Conservation (phyloP, 139 green algal genomes). For the Closterium sp. region DNA sequence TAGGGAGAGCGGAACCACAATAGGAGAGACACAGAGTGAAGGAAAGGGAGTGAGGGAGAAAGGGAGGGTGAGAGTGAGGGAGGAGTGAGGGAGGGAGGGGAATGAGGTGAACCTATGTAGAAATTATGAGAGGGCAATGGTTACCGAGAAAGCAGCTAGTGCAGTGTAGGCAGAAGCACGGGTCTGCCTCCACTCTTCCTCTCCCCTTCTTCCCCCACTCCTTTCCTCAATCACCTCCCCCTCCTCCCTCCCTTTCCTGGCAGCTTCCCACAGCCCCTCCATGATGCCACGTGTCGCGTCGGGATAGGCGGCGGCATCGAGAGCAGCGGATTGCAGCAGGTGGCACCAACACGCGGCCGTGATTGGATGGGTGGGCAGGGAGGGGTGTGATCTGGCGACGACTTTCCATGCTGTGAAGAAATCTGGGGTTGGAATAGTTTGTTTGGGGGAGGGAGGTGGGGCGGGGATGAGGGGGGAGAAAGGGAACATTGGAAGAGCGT, state of each 20-base stretch:
- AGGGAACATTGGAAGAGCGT: no score
- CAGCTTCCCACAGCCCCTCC: neutral
- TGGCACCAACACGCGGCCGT: neutral
- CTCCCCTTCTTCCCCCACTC: neutral
- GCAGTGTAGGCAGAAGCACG: neutral
- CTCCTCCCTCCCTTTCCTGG: neutral
- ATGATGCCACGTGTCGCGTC: slow-evolving; percentile 7
- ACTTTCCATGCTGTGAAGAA: slow-evolving; percentile 9
- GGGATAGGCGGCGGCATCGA: neutral
- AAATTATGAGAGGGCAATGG: neutral
- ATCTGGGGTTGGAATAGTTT: neutral
- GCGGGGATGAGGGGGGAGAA: neutral
- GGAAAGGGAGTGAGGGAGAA: no score
- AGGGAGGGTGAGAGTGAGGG: no score
- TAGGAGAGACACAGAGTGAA: no score
- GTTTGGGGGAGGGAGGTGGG: no score
- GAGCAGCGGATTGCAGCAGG: neutral
- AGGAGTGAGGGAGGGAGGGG: neutral
- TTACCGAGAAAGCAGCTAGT: neutral
- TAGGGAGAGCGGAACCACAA: no score
- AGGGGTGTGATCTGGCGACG: neutral
- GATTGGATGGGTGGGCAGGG: neutral
- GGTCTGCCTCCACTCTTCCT: neutral
- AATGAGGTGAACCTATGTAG: no score
- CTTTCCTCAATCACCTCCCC: neutral